phyloP scores from a whole-genome alignment of 106 monocot species.

The Hemerocallis citrina region DNA sequence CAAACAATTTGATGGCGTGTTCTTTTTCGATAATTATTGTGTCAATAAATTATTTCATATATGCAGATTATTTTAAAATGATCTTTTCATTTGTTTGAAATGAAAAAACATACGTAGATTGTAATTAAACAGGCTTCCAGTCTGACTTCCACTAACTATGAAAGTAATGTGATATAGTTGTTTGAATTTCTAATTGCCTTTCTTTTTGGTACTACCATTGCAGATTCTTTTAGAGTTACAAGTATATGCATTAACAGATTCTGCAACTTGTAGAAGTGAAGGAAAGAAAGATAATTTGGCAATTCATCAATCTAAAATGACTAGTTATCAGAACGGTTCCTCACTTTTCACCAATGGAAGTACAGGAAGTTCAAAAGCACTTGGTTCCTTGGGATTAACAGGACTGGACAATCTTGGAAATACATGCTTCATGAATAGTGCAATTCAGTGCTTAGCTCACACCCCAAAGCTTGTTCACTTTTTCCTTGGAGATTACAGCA shows the following conservation, averaged over 20 bases:
- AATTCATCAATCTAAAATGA: slow-evolving; percentile 20
- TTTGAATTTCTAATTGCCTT: background rate
- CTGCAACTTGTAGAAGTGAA: slow-evolving; percentile 34
- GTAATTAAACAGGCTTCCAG: background rate
- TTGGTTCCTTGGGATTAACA: slow-evolving; percentile 36
- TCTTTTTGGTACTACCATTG: background rate
- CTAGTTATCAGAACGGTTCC: slow-evolving; percentile 20
- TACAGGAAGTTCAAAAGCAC: slow-evolving; percentile 17
- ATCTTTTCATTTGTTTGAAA: background rate
- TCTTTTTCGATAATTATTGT: slow-evolving; percentile 10
- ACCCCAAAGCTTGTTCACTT: slow-evolving; percentile 41
- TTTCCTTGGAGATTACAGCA: slow-evolving; percentile 41
- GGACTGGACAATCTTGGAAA: slow-evolving; percentile 84
- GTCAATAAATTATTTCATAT: background rate
- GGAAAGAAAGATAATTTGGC: slow-evolving; percentile 35
- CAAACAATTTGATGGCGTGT: background rate
- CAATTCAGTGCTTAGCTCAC: slow-evolving; percentile 69
- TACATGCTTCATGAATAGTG: slow-evolving; percentile 90
- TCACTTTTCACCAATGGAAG: slow-evolving; percentile 39
- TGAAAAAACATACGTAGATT: background rate
- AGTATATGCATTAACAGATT: slow-evolving; percentile 34
- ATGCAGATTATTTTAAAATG: background rate
- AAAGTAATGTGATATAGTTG: background rate
- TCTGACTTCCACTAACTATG: background rate
- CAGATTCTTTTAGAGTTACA: slow-evolving; percentile 23